Conservation (phyloP, 768 basidiomycete genomes). For the Lyophyllum semitale region DNA sequence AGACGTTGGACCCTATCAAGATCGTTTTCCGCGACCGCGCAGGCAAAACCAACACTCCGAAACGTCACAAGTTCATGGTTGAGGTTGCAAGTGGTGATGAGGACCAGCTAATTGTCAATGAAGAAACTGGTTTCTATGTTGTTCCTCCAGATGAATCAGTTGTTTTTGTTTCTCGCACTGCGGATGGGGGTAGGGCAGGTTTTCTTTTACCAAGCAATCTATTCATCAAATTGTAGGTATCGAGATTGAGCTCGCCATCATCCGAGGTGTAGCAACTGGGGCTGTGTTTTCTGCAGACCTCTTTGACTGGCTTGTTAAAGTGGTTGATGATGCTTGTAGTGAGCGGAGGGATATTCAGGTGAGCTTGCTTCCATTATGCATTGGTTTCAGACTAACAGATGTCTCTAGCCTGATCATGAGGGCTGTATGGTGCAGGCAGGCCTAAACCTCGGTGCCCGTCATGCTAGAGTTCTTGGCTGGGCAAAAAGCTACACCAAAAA, state of each 20-base stretch:
- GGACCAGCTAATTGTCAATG: background rate
- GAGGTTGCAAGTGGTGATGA: background rate
- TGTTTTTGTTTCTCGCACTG: background rate
- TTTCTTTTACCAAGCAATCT: background rate
- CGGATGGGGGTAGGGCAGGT: background rate
- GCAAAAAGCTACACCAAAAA: background rate
- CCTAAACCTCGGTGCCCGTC: background rate
- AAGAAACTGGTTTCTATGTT: constrained; percentile 2
- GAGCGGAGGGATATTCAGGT: background rate
- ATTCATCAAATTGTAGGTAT: background rate
- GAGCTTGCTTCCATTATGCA: background rate
- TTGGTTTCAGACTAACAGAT: background rate
- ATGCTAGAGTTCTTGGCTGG: background rate
- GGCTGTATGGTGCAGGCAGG: background rate
- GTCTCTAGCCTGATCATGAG: background rate
- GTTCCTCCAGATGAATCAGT: background rate
- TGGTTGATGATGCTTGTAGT: background rate
- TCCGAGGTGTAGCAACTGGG: background rate
- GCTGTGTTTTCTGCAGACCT: background rate
- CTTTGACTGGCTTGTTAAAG: background rate
- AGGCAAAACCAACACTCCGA: background rate
- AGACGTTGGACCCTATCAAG: background rate
- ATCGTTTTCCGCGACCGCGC: background rate
- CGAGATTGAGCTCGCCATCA: background rate
- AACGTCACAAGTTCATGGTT: background rate